Base-by-base conservation (phyloP, 805 yeast species). In the Monosporozyma unispora region DNA sequence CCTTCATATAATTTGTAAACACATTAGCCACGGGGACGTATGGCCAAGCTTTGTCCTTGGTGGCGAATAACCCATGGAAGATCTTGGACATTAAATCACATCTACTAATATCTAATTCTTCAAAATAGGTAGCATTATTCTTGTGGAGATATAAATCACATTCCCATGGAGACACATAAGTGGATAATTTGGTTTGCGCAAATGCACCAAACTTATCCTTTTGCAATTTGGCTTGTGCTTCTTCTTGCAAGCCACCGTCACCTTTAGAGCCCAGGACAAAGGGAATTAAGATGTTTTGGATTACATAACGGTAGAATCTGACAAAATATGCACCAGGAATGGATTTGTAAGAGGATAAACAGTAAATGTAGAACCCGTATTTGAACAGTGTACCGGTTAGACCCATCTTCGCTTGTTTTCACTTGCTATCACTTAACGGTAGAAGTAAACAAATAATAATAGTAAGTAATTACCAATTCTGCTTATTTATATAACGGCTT, bases 71-170 rank as follows among this genome's bases (percentile, higher is more conserved):
- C 54, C 75, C 75, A 57, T 79, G 82, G 57, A 90, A 78, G 4
- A 79, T 67, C 43, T 69, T 64, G 22, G 78, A 67, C 69, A 88
- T 69, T 48, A 82, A 66, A 50, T 80, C 79, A 7, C 85, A 74
- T 61, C 97, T 78, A 2, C 87, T 80, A 53, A 88, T 73, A 62
- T 90, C 97, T 62, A 87, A 70, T 56, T 90, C 97, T 18, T 73
- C 69, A 59, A 85, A 84, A 67, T 90, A 91, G 1, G 96, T 84
- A 6, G 91, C 81, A 64, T 91, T 91, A 50, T 84, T 80, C 70
- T 90, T 91, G 71, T 90, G 98, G 45, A 88, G 58, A 61, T 87
- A 87, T 70, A 86, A 77, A 66, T 90, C 97, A 61, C 87, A 81
- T 62, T 90, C 97, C 59, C 85, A 67, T 7, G 85, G 80, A 1